Evolutionary conservation across 345 rosid species (phyloP).

Genomic region (Citrus unshiu): DNA sequence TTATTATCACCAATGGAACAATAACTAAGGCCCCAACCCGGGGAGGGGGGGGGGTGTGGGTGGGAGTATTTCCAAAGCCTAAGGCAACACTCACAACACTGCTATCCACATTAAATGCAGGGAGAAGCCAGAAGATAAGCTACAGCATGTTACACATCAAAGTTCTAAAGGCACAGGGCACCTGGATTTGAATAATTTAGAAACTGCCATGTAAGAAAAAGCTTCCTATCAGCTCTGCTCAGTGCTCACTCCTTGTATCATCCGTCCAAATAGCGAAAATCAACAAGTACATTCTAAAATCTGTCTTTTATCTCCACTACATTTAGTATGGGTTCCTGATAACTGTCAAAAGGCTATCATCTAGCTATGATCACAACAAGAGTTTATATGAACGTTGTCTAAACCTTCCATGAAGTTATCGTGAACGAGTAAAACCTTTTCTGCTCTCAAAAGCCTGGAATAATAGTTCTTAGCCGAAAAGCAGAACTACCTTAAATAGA

Average conservation of each 20-base stretch:
- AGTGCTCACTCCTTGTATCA: not conserved
- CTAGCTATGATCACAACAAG: not conserved
- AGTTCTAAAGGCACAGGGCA: not conserved
- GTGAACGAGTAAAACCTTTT: not conserved
- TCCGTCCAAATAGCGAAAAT: not conserved
- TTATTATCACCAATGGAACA: not conserved
- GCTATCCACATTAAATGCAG: constrained; percentile 2
- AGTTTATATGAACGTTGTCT: not conserved
- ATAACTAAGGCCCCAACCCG: constrained; percentile 16
- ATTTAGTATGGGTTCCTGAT: not conserved
- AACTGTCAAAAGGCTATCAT: not conserved
- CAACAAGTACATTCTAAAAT: not conserved
- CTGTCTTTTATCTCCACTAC: not conserved
- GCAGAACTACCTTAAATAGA: not conserved
- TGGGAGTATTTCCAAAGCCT: constrained; percentile 4
- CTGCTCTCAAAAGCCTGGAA: not conserved
- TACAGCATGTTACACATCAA: not conserved
- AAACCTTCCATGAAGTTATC: not conserved
- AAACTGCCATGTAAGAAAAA: not conserved
- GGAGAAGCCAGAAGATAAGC: not conserved
- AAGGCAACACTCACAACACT: not conserved
- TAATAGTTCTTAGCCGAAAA: not conserved
- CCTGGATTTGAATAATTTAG: constrained; percentile 6
- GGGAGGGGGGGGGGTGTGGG: no score
- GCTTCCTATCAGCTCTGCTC: not conserved